Percentiles rank a stretch among this genome's conserved stretches.
These are phyloP conservation scores for Suillus alpinus DNA, from an alignment of 768 basidiomycete species.

Conservation along the genomic window DNA sequence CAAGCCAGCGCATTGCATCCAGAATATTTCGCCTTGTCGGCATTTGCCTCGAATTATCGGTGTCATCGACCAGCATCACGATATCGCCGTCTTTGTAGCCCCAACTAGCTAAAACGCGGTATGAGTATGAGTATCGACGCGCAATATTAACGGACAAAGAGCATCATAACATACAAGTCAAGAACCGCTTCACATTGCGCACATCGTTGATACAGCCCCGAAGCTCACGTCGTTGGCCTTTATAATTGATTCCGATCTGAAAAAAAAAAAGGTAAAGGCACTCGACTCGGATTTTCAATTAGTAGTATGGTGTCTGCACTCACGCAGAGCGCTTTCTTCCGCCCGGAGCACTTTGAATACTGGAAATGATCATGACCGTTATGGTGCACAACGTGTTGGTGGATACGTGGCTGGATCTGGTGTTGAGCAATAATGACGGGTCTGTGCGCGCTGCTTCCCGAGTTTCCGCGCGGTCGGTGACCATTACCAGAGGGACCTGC, in stretches of 20 bases:
- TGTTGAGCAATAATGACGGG: constrained; percentile 1
- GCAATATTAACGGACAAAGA: not conserved
- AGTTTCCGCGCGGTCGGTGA: constrained; percentile 20
- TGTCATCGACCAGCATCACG: constrained; percentile 53
- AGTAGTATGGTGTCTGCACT: constrained; percentile 13
- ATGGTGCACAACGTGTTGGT: constrained; percentile 2
- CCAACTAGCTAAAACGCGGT: constrained; percentile 33
- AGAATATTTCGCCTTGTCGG: constrained; percentile 56
- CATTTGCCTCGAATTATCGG: constrained; percentile 38
- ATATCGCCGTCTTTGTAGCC: constrained; percentile 52
- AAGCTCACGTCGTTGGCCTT: constrained; percentile 59
- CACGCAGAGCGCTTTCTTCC: constrained; percentile 49
- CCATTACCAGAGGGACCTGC: constrained; percentile 9
- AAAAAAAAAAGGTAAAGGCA: constrained; percentile 2
- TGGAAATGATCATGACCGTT: constrained; percentile 30
- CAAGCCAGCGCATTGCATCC: constrained; percentile 65
- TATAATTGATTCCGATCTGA: constrained; percentile 80
- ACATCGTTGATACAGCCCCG: constrained; percentile 84
- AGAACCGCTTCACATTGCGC: constrained; percentile 63
- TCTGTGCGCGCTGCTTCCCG: constrained; percentile 13
- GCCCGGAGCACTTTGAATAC: constrained; percentile 50
- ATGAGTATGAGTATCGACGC: not conserved
- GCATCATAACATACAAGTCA: constrained; percentile 54
- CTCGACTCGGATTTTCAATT: not conserved
- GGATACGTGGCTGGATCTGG: constrained; percentile 7